Percentiles rank a stretch among this genome's conserved stretches.
phyloP scores from a whole-genome alignment of 306 rosid species.

The Chamaecrista fasciculata region DNA sequence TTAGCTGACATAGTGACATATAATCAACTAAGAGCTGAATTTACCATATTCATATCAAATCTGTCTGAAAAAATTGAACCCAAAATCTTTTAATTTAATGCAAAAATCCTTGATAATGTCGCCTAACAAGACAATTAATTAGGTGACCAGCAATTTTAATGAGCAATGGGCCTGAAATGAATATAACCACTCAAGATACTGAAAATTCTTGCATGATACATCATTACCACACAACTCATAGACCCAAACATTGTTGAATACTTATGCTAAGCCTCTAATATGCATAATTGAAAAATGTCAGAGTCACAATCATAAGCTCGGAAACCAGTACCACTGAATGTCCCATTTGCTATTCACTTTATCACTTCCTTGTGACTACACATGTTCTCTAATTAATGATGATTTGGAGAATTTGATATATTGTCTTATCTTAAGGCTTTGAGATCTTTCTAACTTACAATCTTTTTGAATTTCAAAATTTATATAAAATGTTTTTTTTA shows the following conservation, averaged over 20 bases:
- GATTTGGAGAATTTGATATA: too few species aligned
- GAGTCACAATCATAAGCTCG: conserved; percentile 28
- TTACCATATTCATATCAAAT: too few species aligned
- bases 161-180: neutral
- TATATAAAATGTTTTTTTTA: too few species aligned
- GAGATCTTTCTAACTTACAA: too few species aligned
- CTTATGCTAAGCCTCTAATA: conserved; percentile 25
- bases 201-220: conserved; percentile 9
- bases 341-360: conserved; percentile 32
- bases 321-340: conserved; percentile 27
- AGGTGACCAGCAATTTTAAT: neutral
- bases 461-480: too few species aligned
- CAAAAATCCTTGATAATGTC: neutral
- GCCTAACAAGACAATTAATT: neutral
- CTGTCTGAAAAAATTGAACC: too few species aligned
- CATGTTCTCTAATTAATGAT: too few species aligned
- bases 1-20: too few species aligned
- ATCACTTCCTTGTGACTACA: conserved; percentile 38
- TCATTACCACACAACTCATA: conserved; percentile 15
- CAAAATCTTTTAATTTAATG: neutral
- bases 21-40: too few species aligned
- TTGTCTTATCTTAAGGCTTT: too few species aligned
- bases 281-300: conserved; percentile 27
- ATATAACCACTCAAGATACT: conserved; percentile 24
- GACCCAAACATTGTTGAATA: conserved; percentile 19